phyloP scores from a whole-genome alignment of 225 moss, liverwort and hornwort genomes.

The Straminergon stramineum region DNA sequence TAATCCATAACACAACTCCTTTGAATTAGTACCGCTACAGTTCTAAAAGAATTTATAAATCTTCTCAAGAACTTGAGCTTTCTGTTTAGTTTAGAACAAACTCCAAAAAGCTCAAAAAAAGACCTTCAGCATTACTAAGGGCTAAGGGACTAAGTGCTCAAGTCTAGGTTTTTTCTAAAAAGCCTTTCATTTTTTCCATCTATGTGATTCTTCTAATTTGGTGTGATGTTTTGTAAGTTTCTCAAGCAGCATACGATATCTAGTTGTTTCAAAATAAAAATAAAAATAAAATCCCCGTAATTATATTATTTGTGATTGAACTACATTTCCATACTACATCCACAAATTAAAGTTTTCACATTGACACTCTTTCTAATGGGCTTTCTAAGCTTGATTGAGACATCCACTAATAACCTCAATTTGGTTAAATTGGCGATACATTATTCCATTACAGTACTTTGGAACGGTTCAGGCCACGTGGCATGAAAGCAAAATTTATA shows the following conservation, averaged over 20 bases:
- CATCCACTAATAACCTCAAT: not conserved
- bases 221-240: not conserved
- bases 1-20: too few species aligned
- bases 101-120: too few species aligned
- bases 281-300: too few species aligned
- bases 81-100: too few species aligned
- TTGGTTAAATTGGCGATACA: not conserved
- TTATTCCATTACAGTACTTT: not conserved
- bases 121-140: too few species aligned
- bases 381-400: not conserved
- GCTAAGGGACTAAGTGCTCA: not conserved
- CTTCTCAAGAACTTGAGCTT: too few species aligned
- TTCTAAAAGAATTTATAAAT: too few species aligned
- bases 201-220: not conserved
- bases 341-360: too few species aligned
- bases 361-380: not conserved
- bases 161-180: fast-evolving
- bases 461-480: fast-evolving
- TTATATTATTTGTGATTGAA: not conserved
- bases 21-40: too few species aligned
- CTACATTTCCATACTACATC: not conserved
- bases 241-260: too few species aligned
- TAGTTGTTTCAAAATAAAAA: not conserved
- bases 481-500: not conserved
- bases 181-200: fast-evolving